phyloP scores from a whole-genome alignment of 148 eudicot species.

The Camellia lanceoleosa region DNA sequence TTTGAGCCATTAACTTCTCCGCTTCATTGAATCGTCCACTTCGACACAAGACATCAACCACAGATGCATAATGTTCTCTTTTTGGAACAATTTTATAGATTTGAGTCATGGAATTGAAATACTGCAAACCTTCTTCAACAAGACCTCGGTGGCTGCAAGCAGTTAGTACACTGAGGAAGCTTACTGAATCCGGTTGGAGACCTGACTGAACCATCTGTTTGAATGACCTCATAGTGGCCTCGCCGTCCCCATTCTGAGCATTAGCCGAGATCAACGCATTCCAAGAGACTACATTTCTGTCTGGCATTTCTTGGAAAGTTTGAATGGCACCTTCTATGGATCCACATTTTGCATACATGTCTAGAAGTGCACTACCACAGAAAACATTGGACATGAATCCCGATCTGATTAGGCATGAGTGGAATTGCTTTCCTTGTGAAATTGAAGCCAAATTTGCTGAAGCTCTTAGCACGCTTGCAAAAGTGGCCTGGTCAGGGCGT shows the following conservation, averaged over 20 bases:
- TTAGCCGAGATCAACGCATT: slow-evolving; percentile 73
- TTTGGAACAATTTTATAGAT: slow-evolving; percentile 40
- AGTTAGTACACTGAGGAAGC: slow-evolving; percentile 59
- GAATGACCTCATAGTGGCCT: slow-evolving; percentile 50
- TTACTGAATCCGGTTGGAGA: slow-evolving; percentile 60
- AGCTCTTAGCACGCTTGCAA: slow-evolving; percentile 62
- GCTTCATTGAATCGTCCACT: slow-evolving; percentile 59
- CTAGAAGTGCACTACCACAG: slow-evolving; percentile 67
- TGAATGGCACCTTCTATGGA: slow-evolving; percentile 46
- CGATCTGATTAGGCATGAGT: slow-evolving; percentile 39
- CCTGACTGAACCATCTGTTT: slow-evolving; percentile 53
- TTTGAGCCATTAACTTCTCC: slow-evolving; percentile 49
- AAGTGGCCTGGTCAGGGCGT: slow-evolving; percentile 67
- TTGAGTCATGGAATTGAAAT: slow-evolving; percentile 51
- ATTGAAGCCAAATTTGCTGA: slow-evolving; percentile 62
- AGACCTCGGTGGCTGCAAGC: slow-evolving; percentile 82
- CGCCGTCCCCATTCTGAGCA: slow-evolving; percentile 80
- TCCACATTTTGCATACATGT: slow-evolving; percentile 89
- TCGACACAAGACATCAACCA: slow-evolving; percentile 67
- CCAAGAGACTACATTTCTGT: slow-evolving; percentile 64
- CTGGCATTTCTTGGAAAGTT: slow-evolving; percentile 62
- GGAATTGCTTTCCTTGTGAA: slow-evolving; percentile 69
- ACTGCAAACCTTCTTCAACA: slow-evolving; percentile 53
- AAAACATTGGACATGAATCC: slow-evolving; percentile 65
- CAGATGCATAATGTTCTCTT: slow-evolving; percentile 63